Evolutionary conservation across 345 rosid species (phyloP).

Genomic region (Schrenkiella parvula): DNA sequence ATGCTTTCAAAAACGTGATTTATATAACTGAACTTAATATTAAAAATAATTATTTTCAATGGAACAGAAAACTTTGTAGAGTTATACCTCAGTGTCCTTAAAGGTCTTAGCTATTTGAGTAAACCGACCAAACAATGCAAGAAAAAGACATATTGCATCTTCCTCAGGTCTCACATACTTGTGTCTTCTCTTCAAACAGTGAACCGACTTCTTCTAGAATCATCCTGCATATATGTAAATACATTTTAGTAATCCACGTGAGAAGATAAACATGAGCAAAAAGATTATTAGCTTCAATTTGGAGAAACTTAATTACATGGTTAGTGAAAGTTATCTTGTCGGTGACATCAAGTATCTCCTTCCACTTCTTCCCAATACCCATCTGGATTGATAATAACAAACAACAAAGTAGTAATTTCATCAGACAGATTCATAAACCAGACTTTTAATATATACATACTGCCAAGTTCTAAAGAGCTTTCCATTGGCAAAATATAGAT

Average conservation of each 20-base stretch:
- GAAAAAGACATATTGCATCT: slow-evolving; percentile 22
- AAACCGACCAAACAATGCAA: slow-evolving; percentile 23
- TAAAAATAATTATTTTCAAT: neutral
- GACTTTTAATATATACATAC: neutral
- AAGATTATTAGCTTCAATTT: neutral
- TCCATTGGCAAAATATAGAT: neutral
- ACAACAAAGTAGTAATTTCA: neutral
- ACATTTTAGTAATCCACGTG: neutral
- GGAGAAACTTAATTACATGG: slow-evolving; percentile 49
- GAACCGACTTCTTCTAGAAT: slow-evolving; percentile 68
- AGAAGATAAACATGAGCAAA: neutral
- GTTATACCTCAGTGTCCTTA: slow-evolving; percentile 27
- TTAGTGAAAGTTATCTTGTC: slow-evolving; percentile 80
- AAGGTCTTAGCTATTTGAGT: slow-evolving; percentile 23
- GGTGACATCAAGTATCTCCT: slow-evolving; percentile 65
- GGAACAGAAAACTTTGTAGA: slow-evolving; percentile 20
- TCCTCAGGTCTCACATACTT: slow-evolving; percentile 13
- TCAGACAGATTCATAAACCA: slow-evolving; percentile 8
- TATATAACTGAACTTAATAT: neutral
- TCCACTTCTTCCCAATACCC: slow-evolving; percentile 96
- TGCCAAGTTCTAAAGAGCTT: neutral
- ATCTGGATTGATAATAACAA: slow-evolving; percentile 41
- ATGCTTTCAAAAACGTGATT: neutral
- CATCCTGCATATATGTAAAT: slow-evolving; percentile 59
- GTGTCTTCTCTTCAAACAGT: slow-evolving; percentile 43